phyloP scores from a whole-genome alignment of 805 yeast species.

The Candida tallmaniae region DNA sequence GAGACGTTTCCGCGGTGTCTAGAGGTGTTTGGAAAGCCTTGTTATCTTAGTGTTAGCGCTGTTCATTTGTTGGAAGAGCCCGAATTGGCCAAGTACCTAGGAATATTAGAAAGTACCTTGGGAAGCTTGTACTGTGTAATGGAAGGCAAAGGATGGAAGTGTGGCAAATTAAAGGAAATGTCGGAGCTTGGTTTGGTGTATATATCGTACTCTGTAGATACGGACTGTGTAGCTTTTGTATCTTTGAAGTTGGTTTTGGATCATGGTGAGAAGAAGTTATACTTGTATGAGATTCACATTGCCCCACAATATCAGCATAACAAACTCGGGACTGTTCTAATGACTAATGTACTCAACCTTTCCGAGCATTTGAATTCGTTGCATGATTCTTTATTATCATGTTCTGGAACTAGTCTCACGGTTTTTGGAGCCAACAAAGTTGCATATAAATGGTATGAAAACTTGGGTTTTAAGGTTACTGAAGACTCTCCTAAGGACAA shows the following conservation, averaged over 20 bases:
- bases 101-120: constrained; percentile 24
- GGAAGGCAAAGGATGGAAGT: constrained; percentile 39
- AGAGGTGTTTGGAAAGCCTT: not conserved
- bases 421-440: constrained; percentile 44
- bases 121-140: constrained; percentile 21
- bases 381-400: constrained; percentile 2
- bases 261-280: constrained; percentile 36
- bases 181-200: constrained; percentile 44
- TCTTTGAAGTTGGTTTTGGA: constrained; percentile 44
- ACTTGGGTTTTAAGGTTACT: constrained; percentile 34
- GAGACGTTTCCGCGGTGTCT: constrained; percentile 5
- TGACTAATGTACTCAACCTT: constrained; percentile 31
- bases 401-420: constrained; percentile 38
- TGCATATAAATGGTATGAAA: constrained; percentile 43
- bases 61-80: not conserved
- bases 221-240: constrained; percentile 35
- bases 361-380: constrained; percentile 13
- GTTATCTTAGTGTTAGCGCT: not conserved
- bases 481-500: constrained; percentile 44
- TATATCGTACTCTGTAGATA: constrained; percentile 22
- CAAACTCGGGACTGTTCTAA: constrained; percentile 37
- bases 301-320: constrained; percentile 25
- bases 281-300: constrained; percentile 57
- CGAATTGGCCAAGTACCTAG: constrained; percentile 12
- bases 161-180: constrained; percentile 42